Percentiles rank a stretch among this genome's conserved stretches.
Conservation (phyloP, 2,329 filamentous ascomycete genomes). For the Neofusicoccum umdonicola region DNA sequence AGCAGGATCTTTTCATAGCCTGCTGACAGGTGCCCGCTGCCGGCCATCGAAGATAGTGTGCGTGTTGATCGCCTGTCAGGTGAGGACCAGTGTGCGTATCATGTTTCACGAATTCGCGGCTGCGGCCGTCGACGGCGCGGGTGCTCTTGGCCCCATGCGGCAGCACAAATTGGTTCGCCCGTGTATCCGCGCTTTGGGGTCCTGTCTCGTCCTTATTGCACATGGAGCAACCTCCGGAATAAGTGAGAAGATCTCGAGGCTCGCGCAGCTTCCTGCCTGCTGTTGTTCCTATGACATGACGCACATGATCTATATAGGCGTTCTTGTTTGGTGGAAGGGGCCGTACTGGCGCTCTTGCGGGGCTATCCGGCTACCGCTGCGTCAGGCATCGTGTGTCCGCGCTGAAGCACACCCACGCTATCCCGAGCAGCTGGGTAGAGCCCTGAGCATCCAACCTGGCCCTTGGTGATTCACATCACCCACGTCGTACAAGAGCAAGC, state of each 20-base stretch:
- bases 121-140: neutral
- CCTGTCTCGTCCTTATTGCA: neutral
- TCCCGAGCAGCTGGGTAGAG: slow-evolving; percentile 16
- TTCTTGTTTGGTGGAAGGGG: slow-evolving; percentile 13
- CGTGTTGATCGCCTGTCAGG: slow-evolving; percentile 5
- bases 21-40: neutral
- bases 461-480: slow-evolving; percentile 15
- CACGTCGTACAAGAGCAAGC: slow-evolving; percentile 17
- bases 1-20: neutral
- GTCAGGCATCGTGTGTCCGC: slow-evolving; percentile 17
- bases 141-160: slow-evolving; percentile 13
- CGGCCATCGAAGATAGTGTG: neutral
- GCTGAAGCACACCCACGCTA: slow-evolving; percentile 16
- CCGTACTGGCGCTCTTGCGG: slow-evolving; percentile 18
- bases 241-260: slow-evolving; percentile 8
- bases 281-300: slow-evolving; percentile 11
- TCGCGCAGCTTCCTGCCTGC: neutral
- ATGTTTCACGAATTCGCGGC: slow-evolving; percentile 14
- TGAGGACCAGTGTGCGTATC: slow-evolving; percentile 3
- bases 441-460: slow-evolving; percentile 11
- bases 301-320: slow-evolving; percentile 13
- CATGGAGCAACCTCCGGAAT: slow-evolving; percentile 7
- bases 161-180: slow-evolving; percentile 12
- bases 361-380: slow-evolving; percentile 17
- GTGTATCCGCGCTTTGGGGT: slow-evolving; percentile 8